These are phyloP conservation scores for Mycoemilia scoparia DNA, from an alignment of 192 early-diverging fungal species.

Conservation along the genomic window DNA sequence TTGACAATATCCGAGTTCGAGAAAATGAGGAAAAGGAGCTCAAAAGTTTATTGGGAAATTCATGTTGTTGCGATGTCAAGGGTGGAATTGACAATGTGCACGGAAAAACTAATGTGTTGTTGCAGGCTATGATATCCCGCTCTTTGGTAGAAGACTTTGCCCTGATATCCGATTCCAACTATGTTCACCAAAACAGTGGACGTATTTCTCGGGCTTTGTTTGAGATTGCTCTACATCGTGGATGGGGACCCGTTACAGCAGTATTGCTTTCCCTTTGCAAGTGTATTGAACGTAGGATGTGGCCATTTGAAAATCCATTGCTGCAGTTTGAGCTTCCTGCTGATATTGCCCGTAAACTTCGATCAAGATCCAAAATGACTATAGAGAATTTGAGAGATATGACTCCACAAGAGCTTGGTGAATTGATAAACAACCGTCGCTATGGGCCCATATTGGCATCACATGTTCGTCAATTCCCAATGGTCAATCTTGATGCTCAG, in stretches of 20 bases:
- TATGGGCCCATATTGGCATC: slow-evolving; percentile 57
- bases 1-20: slow-evolving; percentile 83
- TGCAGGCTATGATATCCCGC: slow-evolving; percentile 74
- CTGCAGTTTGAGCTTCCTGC: slow-evolving; percentile 56
- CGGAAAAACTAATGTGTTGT: slow-evolving; percentile 86
- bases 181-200: slow-evolving; percentile 85
- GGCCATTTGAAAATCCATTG: slow-evolving; percentile 80
- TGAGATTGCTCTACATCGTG: slow-evolving; percentile 78
- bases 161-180: slow-evolving; percentile 79
- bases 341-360: slow-evolving; percentile 54
- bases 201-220: slow-evolving; percentile 90
- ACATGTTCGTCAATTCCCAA: slow-evolving; percentile 74
- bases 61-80: slow-evolving; percentile 76
- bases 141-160: slow-evolving; percentile 78
- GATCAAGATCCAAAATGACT: slow-evolving; percentile 4
- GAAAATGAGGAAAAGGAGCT: slow-evolving; percentile 78
- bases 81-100: slow-evolving; percentile 62
- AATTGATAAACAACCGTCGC: slow-evolving; percentile 58
- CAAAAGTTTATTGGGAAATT: slow-evolving; percentile 36
- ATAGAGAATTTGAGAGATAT: slow-evolving; percentile 70
- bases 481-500: slow-evolving; percentile 54
- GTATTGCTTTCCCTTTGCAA: slow-evolving; percentile 72
- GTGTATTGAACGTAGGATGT: slow-evolving; percentile 74
- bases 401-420: slow-evolving; percentile 67
- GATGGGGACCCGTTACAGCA: slow-evolving; percentile 68